Evolutionary conservation across 371 early-diverging fungal genomes (phyloP).

Genomic region (Rhizopus arrhizus): DNA sequence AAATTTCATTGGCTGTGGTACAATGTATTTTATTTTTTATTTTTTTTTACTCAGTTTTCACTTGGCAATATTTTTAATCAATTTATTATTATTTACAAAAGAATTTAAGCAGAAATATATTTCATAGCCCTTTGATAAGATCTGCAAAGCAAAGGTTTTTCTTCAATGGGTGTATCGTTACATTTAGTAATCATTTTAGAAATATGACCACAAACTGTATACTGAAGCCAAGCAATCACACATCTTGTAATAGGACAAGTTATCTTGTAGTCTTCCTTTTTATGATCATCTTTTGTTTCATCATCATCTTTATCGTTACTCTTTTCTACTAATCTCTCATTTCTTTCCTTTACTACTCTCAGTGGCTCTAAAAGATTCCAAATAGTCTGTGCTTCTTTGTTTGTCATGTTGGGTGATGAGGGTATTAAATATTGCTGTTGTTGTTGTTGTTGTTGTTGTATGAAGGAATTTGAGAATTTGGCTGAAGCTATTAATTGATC

Average conservation of each 20-base stretch:
- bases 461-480: constrained; percentile 17
- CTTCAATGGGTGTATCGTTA: neutral
- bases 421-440: neutral
- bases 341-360: constrained; percentile 18
- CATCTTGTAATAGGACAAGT: neutral
- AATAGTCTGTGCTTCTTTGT: constrained; percentile 26
- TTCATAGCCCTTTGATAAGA: constrained; percentile 11
- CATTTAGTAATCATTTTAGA: neutral
- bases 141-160: constrained; percentile 9
- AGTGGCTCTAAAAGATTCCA: constrained; percentile 28
- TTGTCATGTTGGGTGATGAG: constrained; percentile 9
- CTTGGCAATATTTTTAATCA: neutral
- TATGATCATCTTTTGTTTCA: neutral
- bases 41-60: no score
- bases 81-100: neutral
- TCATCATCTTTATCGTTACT: neutral
- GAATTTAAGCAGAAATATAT: constrained; percentile 18
- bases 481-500: constrained; percentile 35
- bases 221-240: neutral
- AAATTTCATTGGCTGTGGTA: neutral
- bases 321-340: constrained; percentile 2
- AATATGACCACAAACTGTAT: neutral
- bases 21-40: neutral
- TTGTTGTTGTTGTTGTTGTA: no score
- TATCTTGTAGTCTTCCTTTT: neutral